phyloP scores from a whole-genome alignment of 2,329 filamentous ascomycete genomes.

The Teratosphaeria pseudoeucalypti region DNA sequence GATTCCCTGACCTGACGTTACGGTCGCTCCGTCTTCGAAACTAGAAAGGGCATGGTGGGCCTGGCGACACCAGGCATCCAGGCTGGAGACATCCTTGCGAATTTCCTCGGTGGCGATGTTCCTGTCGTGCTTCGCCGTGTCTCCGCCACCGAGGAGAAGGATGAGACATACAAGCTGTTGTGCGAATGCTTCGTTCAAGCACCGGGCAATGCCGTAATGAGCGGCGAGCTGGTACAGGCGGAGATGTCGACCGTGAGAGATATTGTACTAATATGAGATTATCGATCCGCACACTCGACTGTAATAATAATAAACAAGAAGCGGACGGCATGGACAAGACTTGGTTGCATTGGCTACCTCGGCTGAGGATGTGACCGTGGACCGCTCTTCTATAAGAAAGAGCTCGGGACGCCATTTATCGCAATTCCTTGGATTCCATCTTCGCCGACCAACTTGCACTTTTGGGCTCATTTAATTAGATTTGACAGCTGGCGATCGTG shows the following conservation, averaged over 20 bases:
- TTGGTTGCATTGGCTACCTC: too few species aligned
- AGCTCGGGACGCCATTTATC: too few species aligned
- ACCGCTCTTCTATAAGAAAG: too few species aligned
- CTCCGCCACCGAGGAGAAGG: constrained; percentile 5
- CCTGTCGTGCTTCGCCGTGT: constrained; percentile 19
- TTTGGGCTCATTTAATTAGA: too few species aligned
- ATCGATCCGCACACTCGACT: background rate
- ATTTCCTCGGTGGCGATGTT: constrained; percentile 21
- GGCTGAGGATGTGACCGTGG: too few species aligned
- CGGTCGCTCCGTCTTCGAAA: constrained; percentile 19
- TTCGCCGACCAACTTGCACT: too few species aligned
- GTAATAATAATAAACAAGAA: too few species aligned
- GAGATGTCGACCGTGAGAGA: background rate
- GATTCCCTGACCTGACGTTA: constrained; percentile 13
- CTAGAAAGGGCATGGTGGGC: constrained; percentile 14
- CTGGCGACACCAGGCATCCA: constrained; percentile 17
- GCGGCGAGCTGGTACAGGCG: constrained; percentile 11
- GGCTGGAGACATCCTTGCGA: constrained; percentile 14
- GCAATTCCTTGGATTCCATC: too few species aligned
- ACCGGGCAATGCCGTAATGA: constrained; percentile 12
- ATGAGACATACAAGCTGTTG: constrained; percentile 15
- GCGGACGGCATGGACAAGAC: too few species aligned
- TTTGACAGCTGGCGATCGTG: too few species aligned
- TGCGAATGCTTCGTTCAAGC: constrained; percentile 21
- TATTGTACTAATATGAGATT: background rate